Conservation (phyloP, 1,284 basidiomycete genomes). For the Puccinia horiana region DNA sequence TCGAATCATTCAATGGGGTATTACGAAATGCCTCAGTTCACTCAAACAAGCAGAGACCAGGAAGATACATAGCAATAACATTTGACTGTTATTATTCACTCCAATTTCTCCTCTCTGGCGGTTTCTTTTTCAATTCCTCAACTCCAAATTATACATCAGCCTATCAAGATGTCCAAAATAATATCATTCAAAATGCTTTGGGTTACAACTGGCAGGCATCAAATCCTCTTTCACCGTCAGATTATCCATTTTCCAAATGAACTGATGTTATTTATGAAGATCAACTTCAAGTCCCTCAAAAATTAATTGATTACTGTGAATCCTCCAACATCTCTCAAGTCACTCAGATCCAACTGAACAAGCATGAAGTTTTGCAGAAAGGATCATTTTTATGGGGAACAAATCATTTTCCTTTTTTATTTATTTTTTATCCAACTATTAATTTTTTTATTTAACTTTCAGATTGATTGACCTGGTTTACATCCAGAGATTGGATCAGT, state of each 20-base stretch:
- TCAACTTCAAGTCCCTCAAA: not conserved
- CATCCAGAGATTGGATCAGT: no score
- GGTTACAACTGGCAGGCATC: not conserved
- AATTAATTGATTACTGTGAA: not conserved
- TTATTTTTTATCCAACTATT: no score
- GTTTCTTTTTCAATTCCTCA: not conserved
- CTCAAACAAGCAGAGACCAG: constrained; percentile 1
- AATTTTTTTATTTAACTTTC: no score
- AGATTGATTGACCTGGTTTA: no score
- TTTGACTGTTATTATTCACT: not conserved
- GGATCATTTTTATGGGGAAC: no score
- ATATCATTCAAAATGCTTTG: not conserved
- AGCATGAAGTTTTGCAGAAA: not conserved
- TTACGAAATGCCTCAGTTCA: no score
- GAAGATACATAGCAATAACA: not conserved
- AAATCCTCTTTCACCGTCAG: not conserved
- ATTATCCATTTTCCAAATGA: not conserved
- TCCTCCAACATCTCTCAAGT: not conserved
- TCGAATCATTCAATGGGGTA: no score
- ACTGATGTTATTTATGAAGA: not conserved
- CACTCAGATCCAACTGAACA: not conserved
- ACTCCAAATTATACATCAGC: not conserved
- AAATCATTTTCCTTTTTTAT: no score
- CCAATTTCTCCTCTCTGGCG: not conserved
- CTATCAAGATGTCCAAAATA: not conserved